phyloP scores from a whole-genome alignment of 129 eudicot genomes.

The Chrysanthemum lavandulifolium region DNA sequence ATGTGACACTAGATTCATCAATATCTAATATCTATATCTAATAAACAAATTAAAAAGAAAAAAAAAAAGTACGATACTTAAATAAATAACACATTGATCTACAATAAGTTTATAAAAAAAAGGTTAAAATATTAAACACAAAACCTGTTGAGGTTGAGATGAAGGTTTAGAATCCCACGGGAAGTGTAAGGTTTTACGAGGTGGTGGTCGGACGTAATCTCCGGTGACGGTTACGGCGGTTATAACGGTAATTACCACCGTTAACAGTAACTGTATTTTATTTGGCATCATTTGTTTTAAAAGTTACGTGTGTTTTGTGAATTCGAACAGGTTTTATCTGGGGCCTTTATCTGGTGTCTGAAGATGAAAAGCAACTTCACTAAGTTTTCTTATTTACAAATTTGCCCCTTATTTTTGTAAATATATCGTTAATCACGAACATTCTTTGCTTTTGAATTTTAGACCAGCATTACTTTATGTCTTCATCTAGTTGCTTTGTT shows the following conservation, averaged over 20 bases:
- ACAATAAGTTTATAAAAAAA: conserved; percentile 2
- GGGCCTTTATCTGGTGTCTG: neutral
- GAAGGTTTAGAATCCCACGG: conserved; percentile 51
- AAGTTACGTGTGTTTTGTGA: neutral
- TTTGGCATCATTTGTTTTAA: conserved; percentile 33
- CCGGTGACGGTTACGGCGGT: conserved; percentile 23
- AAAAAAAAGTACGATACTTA: conserved; percentile 13
- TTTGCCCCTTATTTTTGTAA: neutral
- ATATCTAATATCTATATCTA: conserved; percentile 12
- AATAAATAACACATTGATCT: conserved; percentile 8
- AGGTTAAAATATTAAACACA: neutral
- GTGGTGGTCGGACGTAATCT: conserved; percentile 70
- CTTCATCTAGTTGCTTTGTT: too few species aligned
- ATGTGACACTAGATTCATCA: conserved; percentile 18
- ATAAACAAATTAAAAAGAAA: neutral
- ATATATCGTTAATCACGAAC: too few species aligned
- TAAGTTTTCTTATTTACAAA: neutral
- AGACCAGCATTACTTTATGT: too few species aligned
- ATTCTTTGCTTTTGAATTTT: too few species aligned
- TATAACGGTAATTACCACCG: conserved; percentile 19
- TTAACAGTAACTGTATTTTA: conserved; percentile 23
- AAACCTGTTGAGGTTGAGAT: conserved; percentile 72
- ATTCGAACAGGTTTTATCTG: conserved; percentile 5
- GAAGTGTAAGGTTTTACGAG: conserved; percentile 58
- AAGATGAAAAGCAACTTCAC: neutral